Conservation (phyloP, 768 basidiomycete species). For the Trametopsis cervina region DNA sequence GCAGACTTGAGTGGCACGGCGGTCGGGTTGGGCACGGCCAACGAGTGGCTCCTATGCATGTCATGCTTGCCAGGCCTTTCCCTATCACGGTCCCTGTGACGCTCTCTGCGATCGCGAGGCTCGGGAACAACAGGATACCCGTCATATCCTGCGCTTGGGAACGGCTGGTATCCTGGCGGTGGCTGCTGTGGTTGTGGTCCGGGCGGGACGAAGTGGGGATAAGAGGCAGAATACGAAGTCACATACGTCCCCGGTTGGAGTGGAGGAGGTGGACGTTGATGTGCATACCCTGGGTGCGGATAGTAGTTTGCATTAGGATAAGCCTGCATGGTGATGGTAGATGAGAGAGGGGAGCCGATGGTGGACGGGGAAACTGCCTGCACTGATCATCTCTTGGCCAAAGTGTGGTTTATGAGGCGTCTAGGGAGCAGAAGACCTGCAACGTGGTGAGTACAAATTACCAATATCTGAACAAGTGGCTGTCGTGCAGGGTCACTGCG, state of each 20-base stretch:
- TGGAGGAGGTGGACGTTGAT: constrained; percentile 1
- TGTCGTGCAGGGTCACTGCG: background rate
- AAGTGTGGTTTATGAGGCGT: constrained; percentile 12
- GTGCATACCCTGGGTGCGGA: constrained; percentile 12
- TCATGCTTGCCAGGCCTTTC: background rate
- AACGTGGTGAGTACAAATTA: constrained; percentile 18
- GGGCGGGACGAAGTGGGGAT: background rate
- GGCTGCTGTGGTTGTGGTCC: background rate
- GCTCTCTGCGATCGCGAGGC: background rate
- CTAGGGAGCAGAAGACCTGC: constrained; percentile 21
- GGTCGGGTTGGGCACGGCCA: constrained; percentile 3
- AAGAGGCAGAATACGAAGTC: constrained; percentile 1
- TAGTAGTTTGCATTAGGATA: constrained; percentile 15
- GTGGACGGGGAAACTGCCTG: constrained; percentile 8
- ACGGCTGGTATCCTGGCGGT: constrained; percentile 1
- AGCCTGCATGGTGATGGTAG: constrained; percentile 16
- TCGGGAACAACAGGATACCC: constrained; percentile 3
- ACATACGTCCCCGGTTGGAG: constrained; percentile 11
- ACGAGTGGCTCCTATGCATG: constrained; percentile 2
- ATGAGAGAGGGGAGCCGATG: background rate
- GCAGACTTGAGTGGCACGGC: constrained; percentile 45
- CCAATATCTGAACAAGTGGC: background rate
- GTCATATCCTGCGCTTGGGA: constrained; percentile 3
- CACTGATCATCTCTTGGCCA: constrained; percentile 8
- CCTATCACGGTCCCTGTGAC: background rate